Evolutionary conservation across 2,329 filamentous ascomycete genomes (phyloP), one percentile per base, ranked within the genome.

Genomic region (Claviceps arundinis): DNA sequence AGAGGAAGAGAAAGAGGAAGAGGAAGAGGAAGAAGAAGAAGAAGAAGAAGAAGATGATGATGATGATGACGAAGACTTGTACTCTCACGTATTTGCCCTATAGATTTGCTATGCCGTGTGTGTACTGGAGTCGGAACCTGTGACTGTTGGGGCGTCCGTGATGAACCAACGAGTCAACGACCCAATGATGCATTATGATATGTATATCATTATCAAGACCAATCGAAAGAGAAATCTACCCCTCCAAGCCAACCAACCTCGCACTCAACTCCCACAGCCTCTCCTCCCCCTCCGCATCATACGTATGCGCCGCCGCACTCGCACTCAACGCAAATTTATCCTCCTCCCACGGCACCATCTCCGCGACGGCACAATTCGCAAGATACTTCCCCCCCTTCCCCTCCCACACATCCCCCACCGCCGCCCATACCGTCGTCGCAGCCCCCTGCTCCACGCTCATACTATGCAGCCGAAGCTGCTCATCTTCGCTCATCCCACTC

Each of bases 331-430:
- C 1, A 2, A 24, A 13, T 5, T 43, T n/a, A n/a, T 40, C 26
- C 26, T 30, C 26, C 40, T 17, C 7, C 9, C 40, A 19, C 19
- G 19, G n/a, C 42, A 22, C 4, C 8, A 44, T 13, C 19, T 44
- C 42, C 11, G 42, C 8, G 11, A 44, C 19, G 19, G 42, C 19
- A 46, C 70, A 71, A 53, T 76, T 60, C 16, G 64, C 64, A 26
- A 77, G 57, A 56, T 75, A 77, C 54, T 63, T 67, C 3, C 73
- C 73, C 3, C 73, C 76, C 55, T 65, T 70, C 2, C 65, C 69
- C 59, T 75, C 70, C 64, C 66, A 70, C 26, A 67, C 68, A 50
- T 62, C 65, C 2, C 59, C 64, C 2, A 72, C 56, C 0, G 71
- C 73, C 0, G 71, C 73, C 63, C 65, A 73, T 0, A 74, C 64